Percentiles rank a stretch among this genome's conserved stretches.
phyloP scores from a whole-genome alignment of 2,329 filamentous ascomycete genomes.

The Tolypocladium tropicale region DNA sequence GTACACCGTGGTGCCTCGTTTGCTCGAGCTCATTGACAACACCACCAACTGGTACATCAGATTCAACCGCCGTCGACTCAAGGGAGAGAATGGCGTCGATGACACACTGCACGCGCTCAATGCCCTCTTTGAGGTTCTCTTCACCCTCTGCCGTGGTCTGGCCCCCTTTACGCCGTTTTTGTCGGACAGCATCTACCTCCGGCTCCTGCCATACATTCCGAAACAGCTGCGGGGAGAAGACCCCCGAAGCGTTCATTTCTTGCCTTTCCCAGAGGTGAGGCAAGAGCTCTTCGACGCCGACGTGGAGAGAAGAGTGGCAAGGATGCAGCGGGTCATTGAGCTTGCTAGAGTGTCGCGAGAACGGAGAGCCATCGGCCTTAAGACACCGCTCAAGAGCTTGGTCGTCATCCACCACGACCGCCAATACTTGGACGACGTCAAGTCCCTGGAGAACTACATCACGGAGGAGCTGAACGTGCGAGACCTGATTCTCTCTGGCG shows the following conservation, averaged over 20 bases:
- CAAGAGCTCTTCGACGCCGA: conserved; percentile 78
- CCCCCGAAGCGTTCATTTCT: conserved; percentile 80
- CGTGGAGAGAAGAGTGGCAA: conserved; percentile 74
- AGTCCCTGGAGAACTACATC: conserved; percentile 79
- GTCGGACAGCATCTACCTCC: conserved; percentile 86
- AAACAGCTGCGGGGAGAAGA: conserved; percentile 60
- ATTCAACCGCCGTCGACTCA: conserved; percentile 83
- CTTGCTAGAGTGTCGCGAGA: conserved; percentile 80
- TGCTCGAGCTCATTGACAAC: conserved; percentile 80
- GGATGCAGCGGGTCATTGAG: conserved; percentile 96
- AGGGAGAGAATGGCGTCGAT: conserved; percentile 76
- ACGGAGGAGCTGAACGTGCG: conserved; percentile 85
- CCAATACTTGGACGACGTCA: conserved; percentile 78
- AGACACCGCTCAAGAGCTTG: conserved; percentile 82
- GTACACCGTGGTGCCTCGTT: conserved; percentile 83
- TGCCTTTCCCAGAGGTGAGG: conserved; percentile 79
- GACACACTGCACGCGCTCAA: conserved; percentile 89
- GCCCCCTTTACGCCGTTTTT: conserved; percentile 95
- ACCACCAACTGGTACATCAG: conserved; percentile 99
- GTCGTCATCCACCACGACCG: conserved; percentile 79
- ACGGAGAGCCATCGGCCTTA: conserved; percentile 72
- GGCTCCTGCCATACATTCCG: conserved; percentile 73
- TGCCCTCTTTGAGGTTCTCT: conserved; percentile 87
- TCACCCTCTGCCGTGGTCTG: conserved; percentile 75
- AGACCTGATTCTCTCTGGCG: conserved; percentile 71